Base-by-base conservation (phyloP, 129 eudicot species). In the Escallonia rubra region DNA sequence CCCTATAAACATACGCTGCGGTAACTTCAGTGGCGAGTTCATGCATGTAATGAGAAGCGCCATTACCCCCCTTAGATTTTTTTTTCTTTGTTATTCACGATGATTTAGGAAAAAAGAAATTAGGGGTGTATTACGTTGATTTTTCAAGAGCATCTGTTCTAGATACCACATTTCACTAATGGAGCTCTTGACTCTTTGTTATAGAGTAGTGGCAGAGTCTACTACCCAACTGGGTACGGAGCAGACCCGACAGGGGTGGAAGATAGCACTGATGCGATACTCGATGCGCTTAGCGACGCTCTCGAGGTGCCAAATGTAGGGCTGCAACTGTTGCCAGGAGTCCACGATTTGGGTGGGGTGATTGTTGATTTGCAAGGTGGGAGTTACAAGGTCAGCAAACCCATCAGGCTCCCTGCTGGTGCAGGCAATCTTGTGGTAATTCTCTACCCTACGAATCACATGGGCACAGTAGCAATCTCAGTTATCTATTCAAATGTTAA, bases 321-420 rank as follows among this genome's bases (percentile, higher is more conserved):
- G 78, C 82, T 55, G 68, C 71, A 82, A 4, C 44, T 86, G 86
- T 61, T 86, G 74, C 82, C 94, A 8, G 89, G 89, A 56, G 75
- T 86, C 47, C 66, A 54, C 10, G 86, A 86, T 81, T 86, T 86
- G 75, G 94, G 86, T 44, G 94, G 93, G 39, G 84, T 79, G 9
- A 68, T 80, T 13, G 75, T 86, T 69, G 94, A 86, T 71, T 64
- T 86, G 41, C 89, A 86, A 83, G 94, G 94, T 61, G 94, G 88
- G 62, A 83, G 71, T 68, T 86, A 64, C 66, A 77, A 57, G 58
- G 75, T 86, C 47, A 72, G 80, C 47, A 80, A 67, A 23, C 86
- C 94, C 10, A 59, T 86, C 7, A 78, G 56, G 41, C 64, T 86
- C 59, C 86, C 93, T 4, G 72, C 86, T 3, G 78, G 65, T 53